Conservation (phyloP, 2,329 filamentous ascomycete genomes). For the Sphaerulina populicola region DNA sequence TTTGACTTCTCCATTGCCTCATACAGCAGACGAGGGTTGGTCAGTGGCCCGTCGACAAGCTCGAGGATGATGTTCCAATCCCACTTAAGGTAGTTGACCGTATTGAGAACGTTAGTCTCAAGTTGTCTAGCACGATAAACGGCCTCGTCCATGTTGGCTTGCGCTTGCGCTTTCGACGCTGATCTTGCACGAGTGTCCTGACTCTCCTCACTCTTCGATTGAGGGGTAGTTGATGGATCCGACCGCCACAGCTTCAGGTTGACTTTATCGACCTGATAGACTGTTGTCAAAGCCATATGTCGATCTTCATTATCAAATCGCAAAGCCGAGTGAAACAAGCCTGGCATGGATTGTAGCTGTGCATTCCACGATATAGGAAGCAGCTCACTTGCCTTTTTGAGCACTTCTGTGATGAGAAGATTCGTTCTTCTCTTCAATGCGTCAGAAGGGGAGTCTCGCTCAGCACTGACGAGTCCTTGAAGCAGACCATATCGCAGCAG, state of each 20-base stretch:
- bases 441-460: constrained; percentile 59
- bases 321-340: constrained; percentile 69
- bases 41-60: constrained; percentile 84
- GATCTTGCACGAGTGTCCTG: constrained; percentile 36
- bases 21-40: constrained; percentile 82
- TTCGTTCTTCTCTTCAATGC: constrained; percentile 80
- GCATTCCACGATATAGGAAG: constrained; percentile 75
- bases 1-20: constrained; percentile 93
- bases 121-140: constrained; percentile 56
- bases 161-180: constrained; percentile 48
- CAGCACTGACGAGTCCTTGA: constrained; percentile 49
- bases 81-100: constrained; percentile 90
- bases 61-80: constrained; percentile 90
- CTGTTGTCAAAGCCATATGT: constrained; percentile 76
- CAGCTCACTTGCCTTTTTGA: constrained; percentile 80
- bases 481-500: constrained; percentile 71
- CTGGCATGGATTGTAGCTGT: constrained; percentile 77
- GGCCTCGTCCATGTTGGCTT: constrained; percentile 54
- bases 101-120: constrained; percentile 78
- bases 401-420: constrained; percentile 77
- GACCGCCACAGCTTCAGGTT: constrained; percentile 86
- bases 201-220: constrained; percentile 25
- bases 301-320: constrained; percentile 63
- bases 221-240: constrained; percentile 26
- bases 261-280: constrained; percentile 97